A percentile compares a stretch with the other conserved stretches of the same genome.
Evolutionary conservation across 176 grass and related monocot species (phyloP).

Genomic region (Oryza brachyantha): DNA sequence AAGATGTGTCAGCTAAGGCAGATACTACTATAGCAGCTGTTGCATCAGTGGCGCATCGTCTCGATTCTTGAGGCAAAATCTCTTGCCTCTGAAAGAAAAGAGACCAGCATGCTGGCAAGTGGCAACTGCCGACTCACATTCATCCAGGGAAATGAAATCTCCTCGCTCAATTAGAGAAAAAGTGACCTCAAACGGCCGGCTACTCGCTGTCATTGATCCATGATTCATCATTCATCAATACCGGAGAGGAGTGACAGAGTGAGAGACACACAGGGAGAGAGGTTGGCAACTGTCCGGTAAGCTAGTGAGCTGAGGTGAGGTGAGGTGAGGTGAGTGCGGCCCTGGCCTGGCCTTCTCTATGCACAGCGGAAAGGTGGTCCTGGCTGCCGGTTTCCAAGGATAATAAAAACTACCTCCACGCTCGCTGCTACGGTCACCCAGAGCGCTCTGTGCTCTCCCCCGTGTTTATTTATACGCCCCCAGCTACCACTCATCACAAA

Average conservation of each 20-base stretch:
- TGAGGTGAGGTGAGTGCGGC: background rate
- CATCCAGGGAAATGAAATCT: background rate
- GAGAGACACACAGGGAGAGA: background rate
- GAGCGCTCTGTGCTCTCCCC: background rate
- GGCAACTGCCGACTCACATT: background rate
- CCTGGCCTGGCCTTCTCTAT: background rate
- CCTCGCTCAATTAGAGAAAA: no score
- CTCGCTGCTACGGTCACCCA: slow-evolving; percentile 32
- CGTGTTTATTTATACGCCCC: slow-evolving; percentile 41
- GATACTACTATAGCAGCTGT: background rate
- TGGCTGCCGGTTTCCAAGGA: slow-evolving; percentile 27
- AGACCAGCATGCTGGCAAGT: background rate
- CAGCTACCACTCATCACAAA: slow-evolving; percentile 16
- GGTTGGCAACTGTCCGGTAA: slow-evolving; percentile 14
- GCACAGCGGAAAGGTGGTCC: slow-evolving; percentile 27
- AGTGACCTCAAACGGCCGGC: background rate
- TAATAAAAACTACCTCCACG: slow-evolving; percentile 22
- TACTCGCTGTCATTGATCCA: background rate
- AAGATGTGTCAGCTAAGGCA: background rate
- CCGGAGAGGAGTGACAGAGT: background rate
- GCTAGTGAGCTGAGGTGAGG: background rate
- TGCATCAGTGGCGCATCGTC: background rate
- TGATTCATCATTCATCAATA: background rate
- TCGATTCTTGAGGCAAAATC: slow-evolving; percentile 18
- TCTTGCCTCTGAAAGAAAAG: background rate